These are phyloP conservation scores for Fusarium illudens DNA, from an alignment of 2,329 filamentous ascomycete species.

Conservation along the genomic window DNA sequence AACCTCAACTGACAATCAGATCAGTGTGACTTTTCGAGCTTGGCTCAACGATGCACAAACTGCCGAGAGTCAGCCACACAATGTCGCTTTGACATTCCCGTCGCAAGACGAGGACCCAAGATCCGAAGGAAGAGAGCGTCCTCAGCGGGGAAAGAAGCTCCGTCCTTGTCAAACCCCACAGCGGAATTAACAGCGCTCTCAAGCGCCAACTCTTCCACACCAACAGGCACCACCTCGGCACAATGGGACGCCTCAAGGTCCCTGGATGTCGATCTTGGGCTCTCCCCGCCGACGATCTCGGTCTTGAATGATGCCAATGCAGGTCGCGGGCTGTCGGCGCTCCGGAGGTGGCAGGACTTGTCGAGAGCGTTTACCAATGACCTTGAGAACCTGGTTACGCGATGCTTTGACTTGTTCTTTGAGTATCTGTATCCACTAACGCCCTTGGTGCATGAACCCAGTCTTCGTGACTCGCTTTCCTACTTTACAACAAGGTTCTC, in stretches of 20 bases:
- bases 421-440: slow-evolving; percentile 55
- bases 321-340: slow-evolving; percentile 25
- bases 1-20: not conserved
- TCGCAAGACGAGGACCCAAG: slow-evolving; percentile 52
- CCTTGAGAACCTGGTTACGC: slow-evolving; percentile 41
- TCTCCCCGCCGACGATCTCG: slow-evolving; percentile 36
- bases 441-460: slow-evolving; percentile 53
- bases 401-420: slow-evolving; percentile 53
- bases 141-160: not conserved
- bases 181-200: slow-evolving; percentile 24
- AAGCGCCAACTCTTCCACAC: slow-evolving; percentile 21
- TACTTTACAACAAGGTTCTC: slow-evolving; percentile 41
- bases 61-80: slow-evolving; percentile 45
- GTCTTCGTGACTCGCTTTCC: slow-evolving; percentile 48
- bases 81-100: slow-evolving; percentile 51
- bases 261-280: slow-evolving; percentile 30
- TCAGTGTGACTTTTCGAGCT: slow-evolving; percentile 43
- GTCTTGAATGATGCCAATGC: slow-evolving; percentile 11
- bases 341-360: slow-evolving; percentile 44
- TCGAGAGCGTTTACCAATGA: slow-evolving; percentile 35
- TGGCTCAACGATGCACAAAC: slow-evolving; percentile 41
- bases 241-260: slow-evolving; percentile 32
- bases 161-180: slow-evolving; percentile 16
- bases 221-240: slow-evolving; percentile 25
- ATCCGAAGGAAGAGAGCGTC: slow-evolving; percentile 11